Conservation (phyloP, 2,329 filamentous ascomycete genomes). For the Gaeumannomyces sp. region DNA sequence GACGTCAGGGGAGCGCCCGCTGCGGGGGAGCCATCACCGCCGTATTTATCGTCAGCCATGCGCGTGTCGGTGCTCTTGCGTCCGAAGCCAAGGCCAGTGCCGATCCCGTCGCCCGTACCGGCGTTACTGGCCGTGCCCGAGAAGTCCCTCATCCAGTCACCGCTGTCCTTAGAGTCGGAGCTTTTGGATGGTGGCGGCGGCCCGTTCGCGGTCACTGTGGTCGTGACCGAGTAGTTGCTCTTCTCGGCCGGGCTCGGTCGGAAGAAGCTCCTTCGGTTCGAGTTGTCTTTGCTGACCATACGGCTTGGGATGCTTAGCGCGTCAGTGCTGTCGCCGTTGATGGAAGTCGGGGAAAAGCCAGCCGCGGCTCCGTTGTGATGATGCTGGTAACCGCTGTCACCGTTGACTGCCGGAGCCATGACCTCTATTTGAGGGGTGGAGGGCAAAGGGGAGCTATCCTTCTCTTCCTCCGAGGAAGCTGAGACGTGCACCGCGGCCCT, state of each 20-base stretch:
- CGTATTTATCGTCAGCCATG: constrained; percentile 9
- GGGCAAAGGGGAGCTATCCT: constrained; percentile 27
- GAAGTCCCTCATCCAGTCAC: constrained; percentile 27
- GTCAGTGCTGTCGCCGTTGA: constrained; percentile 22
- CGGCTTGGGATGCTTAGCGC: constrained; percentile 22
- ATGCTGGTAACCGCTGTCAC: constrained; percentile 10
- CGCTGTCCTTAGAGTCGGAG: constrained; percentile 14
- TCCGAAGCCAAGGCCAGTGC: not conserved
- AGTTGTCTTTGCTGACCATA: constrained; percentile 25
- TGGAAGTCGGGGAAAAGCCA: constrained; percentile 7
- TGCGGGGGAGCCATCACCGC: constrained; percentile 18
- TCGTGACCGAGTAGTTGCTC: constrained; percentile 6
- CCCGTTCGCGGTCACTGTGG: constrained; percentile 2
- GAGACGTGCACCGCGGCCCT: constrained; percentile 44
- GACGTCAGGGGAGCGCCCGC: constrained; percentile 19
- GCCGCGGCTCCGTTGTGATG: constrained; percentile 9
- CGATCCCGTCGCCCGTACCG: constrained; percentile 4
- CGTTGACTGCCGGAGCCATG: constrained; percentile 12
- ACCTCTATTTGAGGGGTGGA: constrained; percentile 13
- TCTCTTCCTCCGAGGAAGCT: constrained; percentile 52
- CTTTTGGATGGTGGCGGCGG: not conserved
- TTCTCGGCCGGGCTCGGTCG: constrained; percentile 24
- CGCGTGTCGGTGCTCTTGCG: constrained; percentile 21
- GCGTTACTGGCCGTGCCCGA: constrained; percentile 11
- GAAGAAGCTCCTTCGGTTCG: constrained; percentile 40